Evolutionary conservation across 1,284 basidiomycete species (phyloP), one percentile per base, ranked within the genome.

Genomic region (Golubevia sp.): DNA sequence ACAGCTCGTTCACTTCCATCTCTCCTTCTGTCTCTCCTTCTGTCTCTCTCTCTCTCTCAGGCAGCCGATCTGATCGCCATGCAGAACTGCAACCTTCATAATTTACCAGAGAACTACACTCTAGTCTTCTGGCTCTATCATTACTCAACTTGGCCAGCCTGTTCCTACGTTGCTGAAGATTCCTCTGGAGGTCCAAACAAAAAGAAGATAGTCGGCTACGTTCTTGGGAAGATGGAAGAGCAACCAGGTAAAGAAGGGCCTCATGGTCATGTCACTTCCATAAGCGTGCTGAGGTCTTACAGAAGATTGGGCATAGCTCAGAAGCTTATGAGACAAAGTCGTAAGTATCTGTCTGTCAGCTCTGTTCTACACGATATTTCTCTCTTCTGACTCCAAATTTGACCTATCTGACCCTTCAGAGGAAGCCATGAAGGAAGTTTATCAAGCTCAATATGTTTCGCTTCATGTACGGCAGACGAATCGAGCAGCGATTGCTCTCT

Each of bases 31-130:
- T 5, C 23, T 23, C 11, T 3, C 13, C 27, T 27, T 24, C 11
- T 7, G 24, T 24, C 23, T 48, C 25, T 23, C n/a, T 44, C n/a
- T n/a, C n/a, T 38, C 25, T 23, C 6, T 50, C 63, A 79, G 76
- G 69, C 75, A 50, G 73, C 77, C 26, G 80, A 83, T 59, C 62
- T 78, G 59, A 59, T 82, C 25, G 80, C 77, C 18, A 80, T 82
- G 76, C 80, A 83, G 66, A 74, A 77, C 50, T 79, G 75, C 71
- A 83, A 83, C 55, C 66, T 83, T 64, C 77, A 82, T 62, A 80
- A 82, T 49, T 71, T 83, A 2, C 80, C 80, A 18, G 80, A 83
- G 49, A 83, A 83, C 62, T 83, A 83, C 62, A 81, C 80, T 55
- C 67, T 83, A 62, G 66, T 77, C 54, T 83, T 80, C 64, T 82